A percentile compares a stretch with the other conserved stretches of the same genome.
Evolutionary conservation across 805 yeast species (phyloP).

Genomic region (Debaryomyces prosopidis): DNA sequence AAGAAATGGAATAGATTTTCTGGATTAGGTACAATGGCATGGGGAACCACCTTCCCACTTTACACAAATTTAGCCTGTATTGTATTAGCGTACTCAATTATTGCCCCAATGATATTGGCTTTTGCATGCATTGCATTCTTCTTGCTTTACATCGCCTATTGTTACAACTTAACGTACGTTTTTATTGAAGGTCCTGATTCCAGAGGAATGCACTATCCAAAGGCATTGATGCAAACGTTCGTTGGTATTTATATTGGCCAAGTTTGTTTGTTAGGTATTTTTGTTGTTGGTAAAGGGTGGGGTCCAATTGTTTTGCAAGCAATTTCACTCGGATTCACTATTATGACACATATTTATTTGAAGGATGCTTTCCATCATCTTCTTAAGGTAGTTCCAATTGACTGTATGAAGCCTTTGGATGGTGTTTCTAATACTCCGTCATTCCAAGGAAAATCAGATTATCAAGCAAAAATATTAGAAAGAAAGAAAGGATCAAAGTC

Average conservation of each 20-base stretch:
- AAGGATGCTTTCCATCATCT: conserved; percentile 66
- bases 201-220: conserved; percentile 82
- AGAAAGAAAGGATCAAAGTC: conserved; percentile 9
- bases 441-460: conserved; percentile 36
- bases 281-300: conserved; percentile 91
- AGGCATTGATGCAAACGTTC: conserved; percentile 85
- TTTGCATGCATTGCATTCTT: conserved; percentile 73
- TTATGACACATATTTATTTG: conserved; percentile 66
- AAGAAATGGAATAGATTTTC: conserved; percentile 65
- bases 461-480: conserved; percentile 30
- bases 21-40: conserved; percentile 50
- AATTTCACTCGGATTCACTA: conserved; percentile 62
- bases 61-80: conserved; percentile 72
- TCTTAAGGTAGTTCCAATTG: conserved; percentile 60
- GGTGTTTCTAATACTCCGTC: conserved; percentile 69
- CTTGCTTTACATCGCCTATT: conserved; percentile 72
- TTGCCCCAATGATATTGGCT: conserved; percentile 78
- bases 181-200: conserved; percentile 66
- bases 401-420: conserved; percentile 74
- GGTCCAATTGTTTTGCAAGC: conserved; percentile 84
- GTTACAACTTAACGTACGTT: conserved; percentile 76
- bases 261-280: conserved; percentile 80
- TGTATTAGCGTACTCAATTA: conserved; percentile 64
- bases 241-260: conserved; percentile 89
- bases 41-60: conserved; percentile 82